Evolutionary conservation across 257 asterid species (phyloP).

Genomic region (Solanum lycopersicoides): DNA sequence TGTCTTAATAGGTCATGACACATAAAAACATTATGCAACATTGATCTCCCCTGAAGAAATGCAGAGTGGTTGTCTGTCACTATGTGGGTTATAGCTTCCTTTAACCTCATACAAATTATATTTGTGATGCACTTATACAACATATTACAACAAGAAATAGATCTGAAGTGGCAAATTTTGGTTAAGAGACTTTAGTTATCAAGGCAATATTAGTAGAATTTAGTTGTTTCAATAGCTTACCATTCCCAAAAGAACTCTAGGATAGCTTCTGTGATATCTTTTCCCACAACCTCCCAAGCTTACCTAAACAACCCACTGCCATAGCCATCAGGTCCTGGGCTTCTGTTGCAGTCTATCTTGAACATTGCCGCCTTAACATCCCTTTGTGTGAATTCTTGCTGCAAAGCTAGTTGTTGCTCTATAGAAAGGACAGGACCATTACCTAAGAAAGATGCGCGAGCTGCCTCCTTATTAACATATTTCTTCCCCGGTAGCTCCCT

Average conservation of each 20-base stretch:
- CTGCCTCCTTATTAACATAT: background rate
- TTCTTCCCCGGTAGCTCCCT: background rate
- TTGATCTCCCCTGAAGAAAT: background rate
- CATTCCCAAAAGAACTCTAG: background rate
- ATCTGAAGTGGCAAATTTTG: background rate
- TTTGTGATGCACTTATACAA: background rate
- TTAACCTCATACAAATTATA: background rate
- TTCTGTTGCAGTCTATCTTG: background rate
- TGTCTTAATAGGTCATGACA: background rate
- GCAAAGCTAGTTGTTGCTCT: background rate
- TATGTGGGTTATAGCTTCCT: background rate
- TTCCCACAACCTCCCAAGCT: background rate
- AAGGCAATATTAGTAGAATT: background rate
- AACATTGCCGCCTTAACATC: background rate
- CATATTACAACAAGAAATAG: background rate
- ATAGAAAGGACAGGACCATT: background rate
- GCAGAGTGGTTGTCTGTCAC: background rate
- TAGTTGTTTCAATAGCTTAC: background rate
- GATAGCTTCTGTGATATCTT: background rate
- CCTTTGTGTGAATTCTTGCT: background rate
- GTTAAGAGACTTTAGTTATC: background rate
- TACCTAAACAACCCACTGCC: background rate
- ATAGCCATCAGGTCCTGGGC: background rate
- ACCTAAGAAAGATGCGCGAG: background rate
- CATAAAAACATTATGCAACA: background rate